Conservation (phyloP, 2,329 filamentous ascomycete genomes). For the Lachnellula subtilissima region DNA sequence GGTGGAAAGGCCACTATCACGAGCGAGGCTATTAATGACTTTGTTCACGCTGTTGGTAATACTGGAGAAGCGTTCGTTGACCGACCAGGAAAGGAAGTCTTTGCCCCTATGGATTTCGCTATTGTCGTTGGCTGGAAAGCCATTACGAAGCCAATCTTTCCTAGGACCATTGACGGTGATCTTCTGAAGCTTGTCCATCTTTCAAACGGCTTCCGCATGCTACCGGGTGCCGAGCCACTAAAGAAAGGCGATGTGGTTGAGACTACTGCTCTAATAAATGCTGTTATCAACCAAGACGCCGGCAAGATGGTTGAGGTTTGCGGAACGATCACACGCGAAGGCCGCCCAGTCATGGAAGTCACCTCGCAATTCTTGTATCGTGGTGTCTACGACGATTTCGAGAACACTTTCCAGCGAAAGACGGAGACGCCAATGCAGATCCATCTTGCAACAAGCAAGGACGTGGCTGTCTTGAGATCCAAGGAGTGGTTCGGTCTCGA, state of each 20-base stretch:
- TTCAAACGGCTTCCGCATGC: conserved; percentile 97
- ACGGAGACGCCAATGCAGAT: conserved; percentile 92
- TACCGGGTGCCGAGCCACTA: conserved; percentile 87
- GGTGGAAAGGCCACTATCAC: conserved; percentile 85
- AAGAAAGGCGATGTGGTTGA: conserved; percentile 93
- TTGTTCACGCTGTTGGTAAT: conserved; percentile 98
- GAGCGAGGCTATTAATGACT: conserved; percentile 91
- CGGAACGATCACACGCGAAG: conserved; percentile 84
- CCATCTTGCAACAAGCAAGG: conserved; percentile 79
- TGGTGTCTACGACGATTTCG: conserved; percentile 84
- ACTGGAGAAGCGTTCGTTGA: conserved; percentile 97
- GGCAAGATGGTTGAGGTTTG: conserved; percentile 99
- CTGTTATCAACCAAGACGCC: conserved; percentile 95
- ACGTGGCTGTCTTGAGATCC: conserved; percentile 87
- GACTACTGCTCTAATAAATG: conserved; percentile 93
- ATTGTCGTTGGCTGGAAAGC: conserved; percentile 99
- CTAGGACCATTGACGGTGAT: conserved; percentile 91
- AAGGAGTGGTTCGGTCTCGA: conserved; percentile 97
- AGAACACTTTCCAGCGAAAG: conserved; percentile 99
- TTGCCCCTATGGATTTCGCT: conserved; percentile 97
- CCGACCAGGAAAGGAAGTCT: conserved; percentile 86
- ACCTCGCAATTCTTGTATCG: conserved; percentile 98
- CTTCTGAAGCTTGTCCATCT: conserved; percentile 93
- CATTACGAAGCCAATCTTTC: conserved; percentile 99
- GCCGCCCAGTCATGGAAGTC: conserved; percentile 90